Evolutionary conservation across 1,284 basidiomycete genomes (phyloP).

Genomic region (Meira miltonrushii): DNA sequence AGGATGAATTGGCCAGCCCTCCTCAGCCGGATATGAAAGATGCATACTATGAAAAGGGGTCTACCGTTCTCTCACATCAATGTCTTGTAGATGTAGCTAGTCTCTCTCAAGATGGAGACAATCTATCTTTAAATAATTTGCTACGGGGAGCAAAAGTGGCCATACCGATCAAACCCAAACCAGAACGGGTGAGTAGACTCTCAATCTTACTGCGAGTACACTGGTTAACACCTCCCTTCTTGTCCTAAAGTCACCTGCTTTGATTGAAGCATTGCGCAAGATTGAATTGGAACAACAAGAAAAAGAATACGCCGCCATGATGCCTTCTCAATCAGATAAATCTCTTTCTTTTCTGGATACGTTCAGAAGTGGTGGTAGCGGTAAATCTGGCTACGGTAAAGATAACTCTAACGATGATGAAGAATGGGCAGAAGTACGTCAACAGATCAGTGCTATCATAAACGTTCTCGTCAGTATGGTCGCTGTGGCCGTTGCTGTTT

Average conservation of each 20-base stretch:
- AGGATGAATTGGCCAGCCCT: not conserved
- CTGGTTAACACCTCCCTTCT: not conserved
- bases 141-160: not conserved
- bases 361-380: not conserved
- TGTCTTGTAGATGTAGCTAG: not conserved
- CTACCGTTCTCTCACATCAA: not conserved
- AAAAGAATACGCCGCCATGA: constrained; percentile 3
- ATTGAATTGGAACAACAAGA: constrained; percentile 6
- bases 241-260: not conserved
- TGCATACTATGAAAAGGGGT: not conserved
- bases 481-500: not conserved
- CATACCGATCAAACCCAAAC: not conserved
- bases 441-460: constrained; percentile 1
- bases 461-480: constrained; percentile 2
- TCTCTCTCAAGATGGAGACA: not conserved
- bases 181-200: not conserved
- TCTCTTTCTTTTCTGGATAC: not conserved
- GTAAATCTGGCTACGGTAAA: not conserved
- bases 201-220: not conserved
- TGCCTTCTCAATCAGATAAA: not conserved
- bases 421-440: constrained; percentile 9
- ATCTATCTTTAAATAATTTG: not conserved
- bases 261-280: constrained; percentile 2
- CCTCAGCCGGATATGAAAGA: not conserved
- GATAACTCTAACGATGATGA: not conserved